Base-by-base conservation (phyloP, 2,329 filamentous ascomycete genomes). In the Cytospora leucostoma region DNA sequence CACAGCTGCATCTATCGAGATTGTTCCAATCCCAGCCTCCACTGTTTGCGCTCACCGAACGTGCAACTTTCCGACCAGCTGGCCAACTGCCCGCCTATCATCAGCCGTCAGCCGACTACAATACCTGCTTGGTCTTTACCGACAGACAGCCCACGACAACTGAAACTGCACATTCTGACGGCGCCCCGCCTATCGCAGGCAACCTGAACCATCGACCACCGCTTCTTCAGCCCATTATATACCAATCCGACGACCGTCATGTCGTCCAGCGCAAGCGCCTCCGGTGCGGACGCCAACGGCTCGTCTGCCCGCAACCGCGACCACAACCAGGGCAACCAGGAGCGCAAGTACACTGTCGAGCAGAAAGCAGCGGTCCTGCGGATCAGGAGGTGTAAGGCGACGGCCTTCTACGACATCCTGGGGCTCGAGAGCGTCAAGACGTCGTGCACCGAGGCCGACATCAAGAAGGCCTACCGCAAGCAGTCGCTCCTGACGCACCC, bases 401-500 rank as follows among this genome's bases (percentile, higher is more conserved):
- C 93, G 4, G 92, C 92, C 19, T 99, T 96, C 77, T 99, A 99
- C 80, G 95, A 98, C 75, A 98, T 99, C 70, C 80, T 99, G 37
- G 88, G 88, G 27, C 78, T 97, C 56, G 87, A 89, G 67, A 77
- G 80, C 56, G 80, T 88, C 47, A 83, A 84, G 70, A 79, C 82
- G 63, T 85, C 87, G 21, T 89, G 86, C 71, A 87, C 87, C 56
- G 94, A 98, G 70, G 77, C 82, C 66, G 94, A 98, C 72, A 93
- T 99, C 74, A 99, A 98, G 77, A 98, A 98, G 81, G 94, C 95
- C 7, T 99, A 99, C 79, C 87, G 94, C 73, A 98, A 97, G 79
- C 84, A 96, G 74, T 95, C 91, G 74, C 80, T 99, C 71, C 83
- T 98, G 73, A 99, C 95, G 65, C 95, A 99, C 81, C 95, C 95